Base-by-base conservation (phyloP, 768 basidiomycete genomes). In the Mycena vulgaris region DNA sequence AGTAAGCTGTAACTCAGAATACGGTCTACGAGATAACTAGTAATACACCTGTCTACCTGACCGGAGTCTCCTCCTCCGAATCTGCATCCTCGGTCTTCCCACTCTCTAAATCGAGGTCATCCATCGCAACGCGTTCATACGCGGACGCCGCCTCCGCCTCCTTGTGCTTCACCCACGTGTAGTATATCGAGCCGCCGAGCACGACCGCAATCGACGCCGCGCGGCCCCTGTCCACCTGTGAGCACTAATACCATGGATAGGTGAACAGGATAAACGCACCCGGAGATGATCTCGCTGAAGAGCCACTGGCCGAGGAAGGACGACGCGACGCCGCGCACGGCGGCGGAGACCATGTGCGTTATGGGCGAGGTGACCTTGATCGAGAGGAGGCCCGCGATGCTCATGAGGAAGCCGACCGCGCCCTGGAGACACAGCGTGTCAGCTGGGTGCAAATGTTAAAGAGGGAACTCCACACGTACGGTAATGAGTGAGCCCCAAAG, bases 291-390 rank as follows among this genome's bases (percentile, higher is more conserved):
- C 31, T 94, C 93, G 28, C 79, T 70, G 78, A 94, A 94, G 21
- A 90, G 64, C 84, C 83, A 89, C 74, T 89, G 82, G 23, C 87
- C 90, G 19, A 93, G 81, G 61, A 92, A 72, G 10, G 92, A 90
- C 47, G 89, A 90, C 0, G 92, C 86, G 37, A 94, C 93, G 28
- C 93, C 93, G 63, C 93, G 89, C 9, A 92, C 90, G 8, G 93
- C 93, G 27, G 92, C 90, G 2, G 91, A 92, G 49, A 93, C 79
- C 92, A 93, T 94, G 77, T 94, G 93, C 9, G 93, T 92, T 74
- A 94, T 92, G 21, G 93, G 93, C 7, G 92, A 93, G 14, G 93
- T 94, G 74, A 94, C 89, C 78, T 94, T 93, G 82, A 94, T 93
- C 25, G 90, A 92, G 33, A 94, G 82, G 69, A 92, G 81, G 59